A percentile compares a stretch with the other conserved stretches of the same genome.
Evolutionary conservation across 257 asterid species (phyloP).

Genomic region (Forsythia viridissima): DNA sequence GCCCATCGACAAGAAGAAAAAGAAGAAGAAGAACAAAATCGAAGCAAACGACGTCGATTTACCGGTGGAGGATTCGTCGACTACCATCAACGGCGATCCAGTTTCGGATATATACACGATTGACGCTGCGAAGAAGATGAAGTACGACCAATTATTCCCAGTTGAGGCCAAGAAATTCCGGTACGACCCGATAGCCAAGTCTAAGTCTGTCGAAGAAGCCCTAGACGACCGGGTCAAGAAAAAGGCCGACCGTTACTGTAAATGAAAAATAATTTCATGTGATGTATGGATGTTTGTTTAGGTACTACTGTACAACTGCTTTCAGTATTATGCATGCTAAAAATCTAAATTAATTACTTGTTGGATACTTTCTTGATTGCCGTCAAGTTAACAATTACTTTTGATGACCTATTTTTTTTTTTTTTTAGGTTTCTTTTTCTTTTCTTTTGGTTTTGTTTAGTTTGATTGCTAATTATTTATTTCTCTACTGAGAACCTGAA

Average conservation of each 20-base stretch:
- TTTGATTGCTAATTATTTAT: background rate
- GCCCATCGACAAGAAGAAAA: conserved; percentile 76
- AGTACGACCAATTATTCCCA: conserved; percentile 91
- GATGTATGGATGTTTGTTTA: background rate
- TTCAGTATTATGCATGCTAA: background rate
- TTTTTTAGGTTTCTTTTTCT: conserved; percentile 4
- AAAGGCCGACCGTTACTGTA: conserved; percentile 97
- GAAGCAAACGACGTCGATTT: conserved; percentile 40
- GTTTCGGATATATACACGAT: conserved; percentile 65
- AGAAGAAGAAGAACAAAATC: conserved; percentile 58
- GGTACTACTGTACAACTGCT: background rate
- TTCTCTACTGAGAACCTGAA: background rate
- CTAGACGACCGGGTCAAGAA: conserved; percentile 92
- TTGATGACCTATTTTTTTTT: background rate
- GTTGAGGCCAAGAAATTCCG: conserved; percentile 80
- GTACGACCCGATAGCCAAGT: conserved; percentile 73
- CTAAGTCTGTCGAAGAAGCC: conserved; percentile 81
- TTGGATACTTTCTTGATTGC: background rate
- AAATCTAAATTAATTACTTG: background rate
- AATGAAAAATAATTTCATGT: conserved; percentile 32
- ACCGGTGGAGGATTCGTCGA: conserved; percentile 21
- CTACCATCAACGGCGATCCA: conserved; percentile 35
- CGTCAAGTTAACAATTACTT: background rate
- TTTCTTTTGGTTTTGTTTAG: background rate
- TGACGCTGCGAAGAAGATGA: conserved; percentile 95